A percentile compares a stretch with the other conserved stretches of the same genome.
phyloP scores from a whole-genome alignment of 2,329 filamentous ascomycete genomes.

The Colletotrichum sp. region DNA sequence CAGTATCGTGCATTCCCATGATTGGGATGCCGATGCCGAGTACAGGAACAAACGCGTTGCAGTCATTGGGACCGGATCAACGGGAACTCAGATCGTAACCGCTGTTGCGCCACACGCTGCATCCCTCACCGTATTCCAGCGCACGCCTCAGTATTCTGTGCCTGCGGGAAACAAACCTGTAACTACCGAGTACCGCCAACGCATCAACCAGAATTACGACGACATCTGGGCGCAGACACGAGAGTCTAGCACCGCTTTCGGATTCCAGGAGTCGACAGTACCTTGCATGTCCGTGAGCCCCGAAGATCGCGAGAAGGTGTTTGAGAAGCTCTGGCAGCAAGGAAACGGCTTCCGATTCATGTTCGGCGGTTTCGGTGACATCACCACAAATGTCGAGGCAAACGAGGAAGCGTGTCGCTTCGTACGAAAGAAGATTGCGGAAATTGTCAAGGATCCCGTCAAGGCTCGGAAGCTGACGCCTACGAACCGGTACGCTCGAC shows the following conservation, averaged over 20 bases:
- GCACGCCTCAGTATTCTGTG: not conserved
- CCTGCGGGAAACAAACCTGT: not conserved
- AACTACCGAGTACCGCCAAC: not conserved
- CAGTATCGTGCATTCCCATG: not conserved
- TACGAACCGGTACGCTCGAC: slow-evolving; percentile 14
- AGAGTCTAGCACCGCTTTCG: slow-evolving; percentile 30
- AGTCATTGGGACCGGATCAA: not conserved
- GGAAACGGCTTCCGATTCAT: not conserved
- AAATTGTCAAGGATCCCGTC: slow-evolving; percentile 24
- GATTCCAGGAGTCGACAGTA: slow-evolving; percentile 26
- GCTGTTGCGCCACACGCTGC: not conserved
- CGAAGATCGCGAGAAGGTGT: not conserved
- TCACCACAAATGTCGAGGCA: slow-evolving; percentile 25
- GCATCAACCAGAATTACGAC: slow-evolving; percentile 26
- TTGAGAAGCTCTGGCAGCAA: not conserved
- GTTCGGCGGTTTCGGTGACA: not conserved
- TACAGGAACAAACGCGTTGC: not conserved
- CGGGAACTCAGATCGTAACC: not conserved
- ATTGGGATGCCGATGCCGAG: not conserved
- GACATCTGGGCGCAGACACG: slow-evolving; percentile 19
- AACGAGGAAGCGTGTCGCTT: slow-evolving; percentile 30
- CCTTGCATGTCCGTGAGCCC: not conserved
- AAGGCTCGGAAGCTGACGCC: slow-evolving; percentile 25
- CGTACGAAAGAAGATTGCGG: slow-evolving; percentile 26
- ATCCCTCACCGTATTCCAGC: not conserved